Conservation (phyloP, 352 stramenopile genomes). For the Thalassiosira livingstoniorum region DNA sequence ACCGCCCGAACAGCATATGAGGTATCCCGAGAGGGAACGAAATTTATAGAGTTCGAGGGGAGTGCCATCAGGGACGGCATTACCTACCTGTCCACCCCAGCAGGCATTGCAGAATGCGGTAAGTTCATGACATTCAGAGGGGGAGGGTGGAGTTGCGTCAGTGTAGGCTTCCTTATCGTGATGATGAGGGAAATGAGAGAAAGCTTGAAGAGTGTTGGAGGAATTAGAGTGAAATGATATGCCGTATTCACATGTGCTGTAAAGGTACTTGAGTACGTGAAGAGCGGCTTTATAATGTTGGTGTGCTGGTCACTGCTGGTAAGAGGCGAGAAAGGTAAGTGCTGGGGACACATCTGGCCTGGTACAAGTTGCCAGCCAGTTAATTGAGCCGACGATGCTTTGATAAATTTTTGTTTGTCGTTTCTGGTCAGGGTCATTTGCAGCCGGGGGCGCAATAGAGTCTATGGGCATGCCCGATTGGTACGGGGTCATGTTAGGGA, state of each 20-base stretch:
- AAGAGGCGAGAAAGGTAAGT: neutral
- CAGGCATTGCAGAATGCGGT: slow-evolving; percentile 18
- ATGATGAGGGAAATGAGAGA: slow-evolving; percentile 16
- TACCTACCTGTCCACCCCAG: slow-evolving; percentile 21
- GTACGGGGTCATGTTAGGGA: too few species aligned
- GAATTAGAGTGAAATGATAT: slow-evolving; percentile 22
- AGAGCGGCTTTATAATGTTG: slow-evolving; percentile 4
- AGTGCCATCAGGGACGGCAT: slow-evolving; percentile 11
- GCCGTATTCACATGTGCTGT: slow-evolving; percentile 21
- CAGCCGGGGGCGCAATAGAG: too few species aligned
- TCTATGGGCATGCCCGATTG: too few species aligned
- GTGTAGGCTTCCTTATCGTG: too few species aligned
- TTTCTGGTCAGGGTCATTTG: too few species aligned
- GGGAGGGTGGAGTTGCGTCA: too few species aligned
- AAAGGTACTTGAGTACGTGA: slow-evolving; percentile 4
- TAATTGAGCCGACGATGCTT: too few species aligned
- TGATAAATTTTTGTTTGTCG: too few species aligned
- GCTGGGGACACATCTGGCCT: too few species aligned
- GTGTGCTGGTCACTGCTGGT: neutral
- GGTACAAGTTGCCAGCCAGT: too few species aligned
- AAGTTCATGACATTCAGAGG: slow-evolving; percentile 1
- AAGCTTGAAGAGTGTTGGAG: slow-evolving; percentile 15
- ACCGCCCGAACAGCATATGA: neutral
- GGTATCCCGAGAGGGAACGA: neutral
- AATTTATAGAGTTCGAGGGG: slow-evolving; percentile 26